Conservation (phyloP, 1,284 basidiomycete species). For the Microbotryum lychnidis-dioicae region DNA sequence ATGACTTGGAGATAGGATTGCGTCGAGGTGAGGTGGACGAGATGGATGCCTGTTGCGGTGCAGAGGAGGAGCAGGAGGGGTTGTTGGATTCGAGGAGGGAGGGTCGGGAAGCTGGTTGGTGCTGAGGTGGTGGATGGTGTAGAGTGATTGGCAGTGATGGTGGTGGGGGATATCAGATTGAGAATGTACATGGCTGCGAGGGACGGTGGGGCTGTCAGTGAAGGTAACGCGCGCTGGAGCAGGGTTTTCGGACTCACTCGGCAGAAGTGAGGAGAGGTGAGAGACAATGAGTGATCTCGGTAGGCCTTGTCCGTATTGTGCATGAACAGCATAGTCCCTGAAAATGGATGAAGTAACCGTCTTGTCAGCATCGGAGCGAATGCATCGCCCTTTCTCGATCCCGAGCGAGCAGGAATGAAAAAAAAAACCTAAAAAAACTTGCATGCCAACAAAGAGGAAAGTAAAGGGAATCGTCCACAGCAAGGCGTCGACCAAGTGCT, state of each 20-base stretch:
- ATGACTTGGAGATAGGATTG: constrained; percentile 29
- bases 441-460: constrained; percentile 1
- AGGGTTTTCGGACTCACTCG: background rate
- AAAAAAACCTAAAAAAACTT: background rate
- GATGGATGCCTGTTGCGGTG: constrained; percentile 12
- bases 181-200: constrained; percentile 32
- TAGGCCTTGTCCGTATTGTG: constrained; percentile 25
- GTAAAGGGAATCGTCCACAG: constrained; percentile 2
- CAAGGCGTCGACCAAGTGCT: background rate
- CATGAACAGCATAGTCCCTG: constrained; percentile 29
- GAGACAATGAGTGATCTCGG: constrained; percentile 33
- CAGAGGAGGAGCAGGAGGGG: constrained; percentile 11
- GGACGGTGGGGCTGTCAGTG: constrained; percentile 19
- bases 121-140: constrained; percentile 25
- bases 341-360: too few species aligned
- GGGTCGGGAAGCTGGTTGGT: constrained; percentile 6
- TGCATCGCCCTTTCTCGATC: background rate
- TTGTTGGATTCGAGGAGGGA: constrained; percentile 11
- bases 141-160: too few species aligned
- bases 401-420: background rate
- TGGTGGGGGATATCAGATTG: constrained; percentile 30
- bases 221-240: constrained; percentile 16
- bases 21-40: constrained; percentile 26
- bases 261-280: background rate
- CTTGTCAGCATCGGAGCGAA: background rate